Conservation (phyloP, 257 asterid genomes). For the Cordia subcordata region DNA sequence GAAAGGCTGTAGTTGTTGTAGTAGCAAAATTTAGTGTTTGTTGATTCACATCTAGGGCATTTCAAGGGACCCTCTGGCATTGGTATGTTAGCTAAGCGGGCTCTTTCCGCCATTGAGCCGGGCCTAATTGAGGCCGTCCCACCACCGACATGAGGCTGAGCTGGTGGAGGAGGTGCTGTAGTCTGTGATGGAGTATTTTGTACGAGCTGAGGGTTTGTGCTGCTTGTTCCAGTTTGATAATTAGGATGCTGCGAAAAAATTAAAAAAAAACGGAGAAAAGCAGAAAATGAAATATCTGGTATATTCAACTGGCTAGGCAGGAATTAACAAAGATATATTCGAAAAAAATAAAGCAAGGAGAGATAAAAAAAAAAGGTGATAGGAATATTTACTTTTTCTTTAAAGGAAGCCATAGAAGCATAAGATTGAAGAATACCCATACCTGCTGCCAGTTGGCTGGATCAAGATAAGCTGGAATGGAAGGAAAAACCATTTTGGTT, state of each 20-base stretch:
- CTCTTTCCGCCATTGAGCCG: constrained; percentile 83
- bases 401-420: constrained; percentile 58
- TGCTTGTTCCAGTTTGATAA: constrained; percentile 45
- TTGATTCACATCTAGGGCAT: constrained; percentile 91
- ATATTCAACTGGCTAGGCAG: constrained; percentile 37
- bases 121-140: constrained; percentile 62
- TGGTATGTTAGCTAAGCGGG: constrained; percentile 82
- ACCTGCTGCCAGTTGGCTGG: constrained; percentile 99
- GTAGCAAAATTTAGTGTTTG: constrained; percentile 87
- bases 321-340: constrained; percentile 9
- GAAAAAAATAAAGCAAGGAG: constrained; percentile 16
- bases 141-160: constrained; percentile 42
- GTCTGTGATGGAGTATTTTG: constrained; percentile 26
- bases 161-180: constrained; percentile 30
- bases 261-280: constrained; percentile 11
- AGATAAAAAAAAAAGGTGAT: constrained; percentile 11
- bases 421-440: constrained; percentile 25
- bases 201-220: constrained; percentile 35
- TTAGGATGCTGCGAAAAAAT: constrained; percentile 39
- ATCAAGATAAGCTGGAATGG: constrained; percentile 96
- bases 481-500: constrained; percentile 76
- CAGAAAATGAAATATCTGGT: constrained; percentile 22
- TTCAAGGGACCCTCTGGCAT: constrained; percentile 71
- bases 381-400: constrained; percentile 57
- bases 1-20: constrained; percentile 90